Evolutionary conservation across 371 early-diverging fungal genomes (phyloP), one percentile per base, ranked within the genome.

Genomic region (Mortierella sp.): DNA sequence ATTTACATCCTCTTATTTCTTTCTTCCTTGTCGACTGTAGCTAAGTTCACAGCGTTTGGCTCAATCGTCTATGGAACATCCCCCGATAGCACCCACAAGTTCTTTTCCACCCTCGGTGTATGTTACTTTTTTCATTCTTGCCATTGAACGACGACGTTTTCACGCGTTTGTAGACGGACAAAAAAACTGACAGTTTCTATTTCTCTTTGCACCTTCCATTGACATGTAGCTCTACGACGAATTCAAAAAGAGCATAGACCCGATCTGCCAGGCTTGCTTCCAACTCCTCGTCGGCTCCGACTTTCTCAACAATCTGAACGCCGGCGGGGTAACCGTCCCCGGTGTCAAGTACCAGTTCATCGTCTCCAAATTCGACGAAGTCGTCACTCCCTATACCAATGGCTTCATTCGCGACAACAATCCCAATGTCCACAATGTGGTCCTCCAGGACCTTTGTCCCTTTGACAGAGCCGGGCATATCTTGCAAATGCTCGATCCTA

Each of bases 21-120:
- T 53, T 31, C 48, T 44, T 41, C 44, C 41, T 55, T 58, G 58
- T 45, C 29, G 14, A 58, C 1, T 13, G 26, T 65, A 79, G 76
- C 69, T 43, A 81, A 82, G 48, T 82, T 29, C 16, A 75, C 73
- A 31, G 83, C 70, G 8, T 77, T 82, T 31, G 83, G 75, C 2
- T 53, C 83, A 26, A 77, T 82, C 9, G 78, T 70, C 1, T 75
- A 82, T 63, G 83, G 83, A 39, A 75, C 78, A 1, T 66, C 53
- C 3, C 66, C 76, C 9, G 2, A n/a, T 14, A 66, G 70, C 50
- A 5, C 77, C 14, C 52, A 34, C 22, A 77, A 74, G 4, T 74
- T 77, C 74, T 9, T 77, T 47, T 71, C 50, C 2, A 1, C 29
- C 1, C 76, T 79, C 19, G 76, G 74, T 24, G 63, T 61, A 61